Base-by-base conservation (phyloP, 306 rosid genomes). In the Abrus precatorius region DNA sequence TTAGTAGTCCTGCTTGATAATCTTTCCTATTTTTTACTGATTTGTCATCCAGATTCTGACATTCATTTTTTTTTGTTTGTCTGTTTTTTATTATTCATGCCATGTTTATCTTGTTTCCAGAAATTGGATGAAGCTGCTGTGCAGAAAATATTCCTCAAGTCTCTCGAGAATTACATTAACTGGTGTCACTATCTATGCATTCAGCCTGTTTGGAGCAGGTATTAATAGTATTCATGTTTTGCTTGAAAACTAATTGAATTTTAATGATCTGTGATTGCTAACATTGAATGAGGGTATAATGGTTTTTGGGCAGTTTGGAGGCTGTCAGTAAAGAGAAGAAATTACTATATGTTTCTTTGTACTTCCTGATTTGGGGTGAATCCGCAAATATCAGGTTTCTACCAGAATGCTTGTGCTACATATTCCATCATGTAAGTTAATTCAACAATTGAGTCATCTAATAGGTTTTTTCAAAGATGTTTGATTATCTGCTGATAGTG, bases 401-500 rank as follows among this genome's bases (percentile, higher is more conserved):
- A 48, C 97, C 99, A 6, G 99, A 95, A 88, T 93, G 99, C 89
- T 87, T 95, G 91, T 95, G 99, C 92, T 95, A 95, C 92, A 92
- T 95, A 88, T 95, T 95, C 85, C 99, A 95, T 83, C 99, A 95
- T 71, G 99, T 95, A 91, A 89, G 99, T 86, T 55, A 50, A 75
- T 64, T 67, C 52, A 53, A 60, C 64, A 47, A 50, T 2, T 2
- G 29, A 34, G 75, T 64, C 63, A 62, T 32, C 27, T 47, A 29
- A 28, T 48, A 56, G 38, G 56, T 74, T 44, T 65, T 27, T 41
- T 55, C n/a, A 44, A 20, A 53, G 71, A 57, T 64, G 14, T n/a
- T 44, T 27, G n/a, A 57, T 52, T 45, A 49, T 61, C 40, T 62
- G 14, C 45, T 55, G 80, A 48, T n/a, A 11, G 36, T 81, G 77